Conservation (phyloP, 1,139 yeast genomes). For the Blastobotrys capitulatus region DNA sequence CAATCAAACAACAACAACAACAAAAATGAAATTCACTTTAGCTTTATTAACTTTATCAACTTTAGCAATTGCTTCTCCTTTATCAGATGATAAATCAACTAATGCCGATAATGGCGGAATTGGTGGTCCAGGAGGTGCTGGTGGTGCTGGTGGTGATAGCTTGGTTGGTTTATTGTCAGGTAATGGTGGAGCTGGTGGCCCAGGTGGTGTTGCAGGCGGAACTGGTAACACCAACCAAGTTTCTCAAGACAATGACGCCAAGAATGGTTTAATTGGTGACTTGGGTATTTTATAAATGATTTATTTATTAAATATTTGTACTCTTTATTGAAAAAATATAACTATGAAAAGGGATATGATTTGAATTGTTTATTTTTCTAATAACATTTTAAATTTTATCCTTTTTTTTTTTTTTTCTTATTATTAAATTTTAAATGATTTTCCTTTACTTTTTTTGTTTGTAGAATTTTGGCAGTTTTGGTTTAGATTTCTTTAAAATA, state of each 20-base stretch:
- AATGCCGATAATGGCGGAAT: neutral
- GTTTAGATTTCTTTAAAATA: too few relatives aligned
- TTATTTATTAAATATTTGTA: neutral
- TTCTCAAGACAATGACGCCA: neutral
- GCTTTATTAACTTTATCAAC: neutral
- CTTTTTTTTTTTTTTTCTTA: neutral
- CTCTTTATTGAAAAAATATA: neutral
- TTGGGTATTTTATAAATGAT: neutral
- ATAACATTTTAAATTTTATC: neutral
- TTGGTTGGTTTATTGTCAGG: neutral
- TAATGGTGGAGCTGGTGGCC: neutral
- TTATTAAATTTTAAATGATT: too few relatives aligned
- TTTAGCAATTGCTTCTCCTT: neutral
- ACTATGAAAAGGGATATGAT: neutral
- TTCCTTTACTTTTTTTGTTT: neutral
- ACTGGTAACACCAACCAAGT: neutral
- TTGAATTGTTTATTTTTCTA: neutral
- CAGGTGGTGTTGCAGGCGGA: constrained; percentile 1
- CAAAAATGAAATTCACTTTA: neutral
- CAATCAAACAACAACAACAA: neutral
- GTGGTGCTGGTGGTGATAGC: neutral
- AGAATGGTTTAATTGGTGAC: neutral
- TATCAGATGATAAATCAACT: neutral
- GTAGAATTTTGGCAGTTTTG: neutral
- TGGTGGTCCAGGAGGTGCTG: neutral